Conservation (phyloP, 1,284 basidiomycete genomes). For the Termitomyces sp. region DNA sequence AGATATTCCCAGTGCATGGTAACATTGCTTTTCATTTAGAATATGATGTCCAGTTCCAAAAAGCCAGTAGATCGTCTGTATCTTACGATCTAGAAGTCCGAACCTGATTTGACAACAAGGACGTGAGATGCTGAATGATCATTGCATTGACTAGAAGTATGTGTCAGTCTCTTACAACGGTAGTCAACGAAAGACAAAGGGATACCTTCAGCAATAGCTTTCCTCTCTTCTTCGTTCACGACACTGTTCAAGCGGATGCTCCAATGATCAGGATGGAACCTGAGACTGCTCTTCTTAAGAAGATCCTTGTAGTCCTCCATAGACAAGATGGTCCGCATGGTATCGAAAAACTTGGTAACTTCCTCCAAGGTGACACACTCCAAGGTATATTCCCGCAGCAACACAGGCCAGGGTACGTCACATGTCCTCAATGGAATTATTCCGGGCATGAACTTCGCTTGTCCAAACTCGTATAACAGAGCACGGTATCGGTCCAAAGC, state of each 20-base stretch:
- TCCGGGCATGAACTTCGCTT: slow-evolving; percentile 45
- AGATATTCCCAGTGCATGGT: neutral
- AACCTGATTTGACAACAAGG: slow-evolving; percentile 1
- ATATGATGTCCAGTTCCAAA: neutral
- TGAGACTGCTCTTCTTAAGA: slow-evolving; percentile 62
- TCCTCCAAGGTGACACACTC: slow-evolving; percentile 65
- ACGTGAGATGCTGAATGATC: slow-evolving; percentile 54
- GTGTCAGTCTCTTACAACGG: neutral
- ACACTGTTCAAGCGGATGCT: slow-evolving; percentile 48
- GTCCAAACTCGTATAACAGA: slow-evolving; percentile 59
- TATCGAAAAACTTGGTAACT: slow-evolving; percentile 65
- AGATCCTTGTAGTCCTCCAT: slow-evolving; percentile 55
- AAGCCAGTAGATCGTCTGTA: neutral
- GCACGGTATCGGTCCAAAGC: slow-evolving; percentile 62
- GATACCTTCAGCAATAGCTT: slow-evolving; percentile 54
- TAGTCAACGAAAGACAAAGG: neutral
- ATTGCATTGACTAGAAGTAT: slow-evolving; percentile 41
- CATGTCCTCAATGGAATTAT: slow-evolving; percentile 49
- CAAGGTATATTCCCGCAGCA: slow-evolving; percentile 47
- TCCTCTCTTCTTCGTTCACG: slow-evolving; percentile 44
- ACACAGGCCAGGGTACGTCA: slow-evolving; percentile 67
- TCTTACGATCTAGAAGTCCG: neutral
- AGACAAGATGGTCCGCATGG: slow-evolving; percentile 45
- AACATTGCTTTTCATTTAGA: neutral
- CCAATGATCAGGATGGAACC: slow-evolving; percentile 70